Evolutionary conservation across 1,139 yeast species (phyloP).

Genomic region (Suhomyces guaymorum): DNA sequence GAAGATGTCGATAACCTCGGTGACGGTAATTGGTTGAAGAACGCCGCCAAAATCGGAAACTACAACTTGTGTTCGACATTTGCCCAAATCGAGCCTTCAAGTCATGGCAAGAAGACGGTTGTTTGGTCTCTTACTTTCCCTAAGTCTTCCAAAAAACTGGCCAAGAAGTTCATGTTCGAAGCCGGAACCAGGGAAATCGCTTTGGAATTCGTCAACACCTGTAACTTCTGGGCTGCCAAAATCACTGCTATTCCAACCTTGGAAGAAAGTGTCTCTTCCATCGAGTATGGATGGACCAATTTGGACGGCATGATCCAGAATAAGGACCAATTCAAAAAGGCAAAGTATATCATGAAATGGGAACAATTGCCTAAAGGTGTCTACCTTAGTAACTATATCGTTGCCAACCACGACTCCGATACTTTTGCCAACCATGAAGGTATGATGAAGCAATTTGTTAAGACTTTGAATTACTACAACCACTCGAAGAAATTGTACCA

Average conservation of each 20-base stretch:
- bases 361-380: conserved; percentile 46
- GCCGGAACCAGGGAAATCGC: conserved; percentile 74
- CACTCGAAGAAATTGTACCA: conserved; percentile 40
- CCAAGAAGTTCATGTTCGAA: conserved; percentile 47
- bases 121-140: conserved; percentile 46
- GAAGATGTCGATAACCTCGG: conserved; percentile 44
- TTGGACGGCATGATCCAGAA: conserved; percentile 39
- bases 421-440: conserved; percentile 38
- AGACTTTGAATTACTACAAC: conserved; percentile 46
- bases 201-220: conserved; percentile 67
- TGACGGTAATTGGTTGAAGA: conserved; percentile 68
- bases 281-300: conserved; percentile 81
- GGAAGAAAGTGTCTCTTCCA: conserved; percentile 63
- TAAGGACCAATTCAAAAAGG: conserved; percentile 37
- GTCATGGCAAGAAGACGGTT: conserved; percentile 17
- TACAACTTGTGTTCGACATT: conserved; percentile 52
- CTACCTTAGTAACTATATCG: conserved; percentile 40
- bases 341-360: conserved; percentile 41
- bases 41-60: conserved; percentile 50
- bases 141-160: conserved; percentile 31
- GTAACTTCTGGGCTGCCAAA: conserved; percentile 91
- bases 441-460: conserved; percentile 49
- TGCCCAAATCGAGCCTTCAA: conserved; percentile 40
- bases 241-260: conserved; percentile 75
- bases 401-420: conserved; percentile 19